Evolutionary conservation across 768 basidiomycete genomes (phyloP).

Genomic region (Phlebiopsis flavidoalba): DNA sequence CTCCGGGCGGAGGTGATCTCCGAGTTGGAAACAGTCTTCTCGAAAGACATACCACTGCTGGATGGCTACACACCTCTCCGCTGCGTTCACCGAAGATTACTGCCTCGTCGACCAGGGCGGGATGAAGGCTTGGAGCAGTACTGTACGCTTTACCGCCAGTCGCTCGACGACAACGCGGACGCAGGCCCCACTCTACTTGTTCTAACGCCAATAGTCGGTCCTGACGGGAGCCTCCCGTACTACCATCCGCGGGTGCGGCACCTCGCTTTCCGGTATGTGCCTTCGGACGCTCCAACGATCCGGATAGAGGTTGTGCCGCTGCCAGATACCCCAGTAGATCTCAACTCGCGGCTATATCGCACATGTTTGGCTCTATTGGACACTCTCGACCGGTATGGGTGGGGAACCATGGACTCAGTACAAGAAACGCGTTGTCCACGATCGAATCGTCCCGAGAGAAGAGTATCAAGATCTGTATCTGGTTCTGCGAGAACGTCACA

Average conservation of each 20-base stretch:
- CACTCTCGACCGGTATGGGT: slow-evolving; percentile 82
- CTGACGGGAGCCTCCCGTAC: slow-evolving; percentile 60
- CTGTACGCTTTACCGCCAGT: slow-evolving; percentile 59
- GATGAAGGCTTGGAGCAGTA: slow-evolving; percentile 73
- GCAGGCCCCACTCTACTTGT: slow-evolving; percentile 36
- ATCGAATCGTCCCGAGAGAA: slow-evolving; percentile 70
- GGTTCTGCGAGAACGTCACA: slow-evolving; percentile 79
- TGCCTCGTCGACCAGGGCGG: slow-evolving; percentile 74
- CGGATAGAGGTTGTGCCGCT: slow-evolving; percentile 56
- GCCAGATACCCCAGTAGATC: slow-evolving; percentile 38
- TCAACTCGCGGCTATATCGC: slow-evolving; percentile 65
- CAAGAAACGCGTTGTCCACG: slow-evolving; percentile 82
- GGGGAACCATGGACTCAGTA: slow-evolving; percentile 79
- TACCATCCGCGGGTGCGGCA: slow-evolving; percentile 84
- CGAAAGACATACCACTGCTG: slow-evolving; percentile 31
- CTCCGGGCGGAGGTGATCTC: slow-evolving; percentile 70
- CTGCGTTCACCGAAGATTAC: slow-evolving; percentile 59
- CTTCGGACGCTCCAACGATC: slow-evolving; percentile 27
- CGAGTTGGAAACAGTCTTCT: slow-evolving; percentile 29
- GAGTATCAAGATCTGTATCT: slow-evolving; percentile 89
- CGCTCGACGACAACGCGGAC: neutral
- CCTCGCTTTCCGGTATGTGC: slow-evolving; percentile 75
- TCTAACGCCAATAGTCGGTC: slow-evolving; percentile 51
- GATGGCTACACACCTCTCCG: slow-evolving; percentile 37
- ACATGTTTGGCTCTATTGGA: slow-evolving; percentile 80